Evolutionary conservation across 73 alveolate species (phyloP).

Genomic region (Paramecium pentaurelia): DNA sequence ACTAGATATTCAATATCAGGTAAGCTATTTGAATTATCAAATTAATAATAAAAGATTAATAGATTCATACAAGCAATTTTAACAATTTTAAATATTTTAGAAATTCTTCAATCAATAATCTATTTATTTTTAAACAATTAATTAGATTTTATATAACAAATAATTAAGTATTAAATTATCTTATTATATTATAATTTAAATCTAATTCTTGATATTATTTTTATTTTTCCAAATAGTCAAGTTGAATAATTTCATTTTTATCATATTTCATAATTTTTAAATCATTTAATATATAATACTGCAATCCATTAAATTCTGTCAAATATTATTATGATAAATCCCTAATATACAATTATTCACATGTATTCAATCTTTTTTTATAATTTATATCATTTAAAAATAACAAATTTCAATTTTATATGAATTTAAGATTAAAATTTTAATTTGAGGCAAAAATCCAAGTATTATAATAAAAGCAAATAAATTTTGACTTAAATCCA

Average conservation of each 20-base stretch:
- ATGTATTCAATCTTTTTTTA: conserved; percentile 70
- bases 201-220: conserved; percentile 76
- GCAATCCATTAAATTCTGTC: conserved; percentile 75
- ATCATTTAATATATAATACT: conserved; percentile 71
- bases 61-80: conserved; percentile 48
- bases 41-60: background rate
- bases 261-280: conserved; percentile 73
- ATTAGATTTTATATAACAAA: conserved; percentile 56
- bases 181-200: conserved; percentile 68
- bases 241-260: conserved; percentile 72
- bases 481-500: conserved; percentile 71
- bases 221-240: conserved; percentile 74
- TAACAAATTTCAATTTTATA: conserved; percentile 77
- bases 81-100: conserved; percentile 64
- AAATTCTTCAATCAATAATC: conserved; percentile 74
- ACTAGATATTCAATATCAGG: conserved; percentile 77
- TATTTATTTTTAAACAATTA: conserved; percentile 71
- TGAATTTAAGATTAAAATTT: conserved; percentile 61
- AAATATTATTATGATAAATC: conserved; percentile 74
- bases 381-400: conserved; percentile 67
- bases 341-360: conserved; percentile 68
- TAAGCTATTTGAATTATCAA: conserved; percentile 70
- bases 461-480: conserved; percentile 71
- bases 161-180: conserved; percentile 73
- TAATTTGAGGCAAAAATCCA: conserved; percentile 76